Conservation (phyloP, 805 yeast species). For the Hermanozyma aechmeae region DNA sequence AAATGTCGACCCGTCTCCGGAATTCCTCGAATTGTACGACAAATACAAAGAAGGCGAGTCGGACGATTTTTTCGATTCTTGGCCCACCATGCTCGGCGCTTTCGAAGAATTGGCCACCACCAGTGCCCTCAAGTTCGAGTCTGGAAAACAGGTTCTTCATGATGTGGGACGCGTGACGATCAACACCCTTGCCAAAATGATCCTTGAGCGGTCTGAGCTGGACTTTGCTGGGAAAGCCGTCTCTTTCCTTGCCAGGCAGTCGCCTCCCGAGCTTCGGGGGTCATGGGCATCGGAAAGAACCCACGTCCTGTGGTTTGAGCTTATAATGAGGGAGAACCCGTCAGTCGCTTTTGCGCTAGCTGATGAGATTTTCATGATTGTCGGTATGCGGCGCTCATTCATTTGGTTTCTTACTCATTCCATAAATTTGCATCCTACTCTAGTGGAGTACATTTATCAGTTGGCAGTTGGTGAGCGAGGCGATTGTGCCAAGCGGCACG, state of each 20-base stretch:
- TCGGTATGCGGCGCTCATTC: constrained; percentile 51
- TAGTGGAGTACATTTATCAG: constrained; percentile 58
- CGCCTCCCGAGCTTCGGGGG: no score
- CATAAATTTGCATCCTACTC: constrained; percentile 41
- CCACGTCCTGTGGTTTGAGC: no score
- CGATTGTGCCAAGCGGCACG: constrained; percentile 8
- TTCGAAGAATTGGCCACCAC: constrained; percentile 6
- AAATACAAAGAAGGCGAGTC: constrained; percentile 13
- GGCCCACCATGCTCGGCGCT: constrained; percentile 15
- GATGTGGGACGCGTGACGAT: constrained; percentile 31
- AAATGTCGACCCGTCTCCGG: constrained; percentile 24
- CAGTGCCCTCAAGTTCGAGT: no score
- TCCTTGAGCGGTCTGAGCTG: no score
- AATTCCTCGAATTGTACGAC: constrained; percentile 11
- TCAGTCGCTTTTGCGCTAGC: constrained; percentile 44
- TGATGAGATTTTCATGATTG: constrained; percentile 66
- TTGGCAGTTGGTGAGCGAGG: constrained; percentile 53
- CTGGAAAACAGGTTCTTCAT: no score
- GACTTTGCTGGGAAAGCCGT: no score
- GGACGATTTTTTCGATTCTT: constrained; percentile 17
- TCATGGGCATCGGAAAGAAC: no score
- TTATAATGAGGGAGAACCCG: constrained; percentile 42
- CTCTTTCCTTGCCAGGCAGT: no score
- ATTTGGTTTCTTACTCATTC: constrained; percentile 61
- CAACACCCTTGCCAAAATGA: constrained; percentile 45